Percentiles rank a stretch among this genome's conserved stretches.
phyloP scores from a whole-genome alignment of 148 eudicot species.

The Oxyria digyna region DNA sequence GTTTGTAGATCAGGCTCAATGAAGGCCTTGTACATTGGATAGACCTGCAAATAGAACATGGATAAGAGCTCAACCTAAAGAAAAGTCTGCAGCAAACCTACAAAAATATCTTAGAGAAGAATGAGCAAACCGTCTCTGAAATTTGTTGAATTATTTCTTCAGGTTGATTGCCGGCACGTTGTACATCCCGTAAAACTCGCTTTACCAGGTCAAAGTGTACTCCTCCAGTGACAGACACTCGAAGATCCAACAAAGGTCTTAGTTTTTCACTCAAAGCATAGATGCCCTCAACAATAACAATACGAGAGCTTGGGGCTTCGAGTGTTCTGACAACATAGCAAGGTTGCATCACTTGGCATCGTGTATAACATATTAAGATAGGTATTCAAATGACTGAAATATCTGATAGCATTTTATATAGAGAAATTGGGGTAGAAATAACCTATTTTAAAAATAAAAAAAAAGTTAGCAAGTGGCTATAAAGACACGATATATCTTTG shows the following conservation, averaged over 20 bases:
- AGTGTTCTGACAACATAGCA: constrained; percentile 29
- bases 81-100: background rate
- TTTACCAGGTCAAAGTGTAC: constrained; percentile 68
- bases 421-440: background rate
- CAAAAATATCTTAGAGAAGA: constrained; percentile 1
- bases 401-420: background rate
- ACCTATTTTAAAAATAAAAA: background rate
- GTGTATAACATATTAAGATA: background rate
- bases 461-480: background rate
- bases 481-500: background rate
- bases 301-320: constrained; percentile 59
- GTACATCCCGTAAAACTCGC: constrained; percentile 55
- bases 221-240: constrained; percentile 61
- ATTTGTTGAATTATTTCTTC: constrained; percentile 67
- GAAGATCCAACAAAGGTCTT: constrained; percentile 51
- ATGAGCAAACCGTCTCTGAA: constrained; percentile 49
- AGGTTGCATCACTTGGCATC: background rate
- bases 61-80: background rate
- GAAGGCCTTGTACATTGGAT: constrained; percentile 11
- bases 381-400: background rate
- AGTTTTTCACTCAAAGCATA: constrained; percentile 59
- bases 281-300: constrained; percentile 63
- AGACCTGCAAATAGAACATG: background rate
- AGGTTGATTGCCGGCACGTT: constrained; percentile 65
- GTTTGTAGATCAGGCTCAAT: constrained; percentile 12